Conservation (phyloP, 805 yeast genomes). For the Komagataella kurtzmanii region DNA sequence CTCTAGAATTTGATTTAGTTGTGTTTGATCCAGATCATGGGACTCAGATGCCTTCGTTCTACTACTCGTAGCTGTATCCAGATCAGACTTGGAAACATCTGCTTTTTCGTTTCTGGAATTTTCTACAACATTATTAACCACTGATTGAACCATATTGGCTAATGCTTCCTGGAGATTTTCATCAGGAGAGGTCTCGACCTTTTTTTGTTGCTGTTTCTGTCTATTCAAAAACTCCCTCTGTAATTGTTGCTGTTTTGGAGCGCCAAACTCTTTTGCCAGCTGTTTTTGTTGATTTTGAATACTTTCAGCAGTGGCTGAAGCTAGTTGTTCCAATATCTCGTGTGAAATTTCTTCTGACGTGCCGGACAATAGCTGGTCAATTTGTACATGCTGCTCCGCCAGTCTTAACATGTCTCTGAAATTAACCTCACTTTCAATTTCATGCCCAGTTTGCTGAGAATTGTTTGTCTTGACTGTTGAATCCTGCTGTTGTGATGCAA, state of each 20-base stretch:
- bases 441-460: neutral
- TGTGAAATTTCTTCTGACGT: conserved; percentile 2
- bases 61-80: neutral
- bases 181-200: conserved; percentile 8
- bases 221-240: neutral
- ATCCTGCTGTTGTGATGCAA: neutral
- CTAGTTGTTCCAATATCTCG: conserved; percentile 4
- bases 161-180: conserved; percentile 34
- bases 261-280: neutral
- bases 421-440: neutral
- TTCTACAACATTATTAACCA: conserved; percentile 21
- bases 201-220: conserved; percentile 1
- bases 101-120: conserved; percentile 5
- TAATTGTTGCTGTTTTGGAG: neutral
- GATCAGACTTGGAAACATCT: neutral
- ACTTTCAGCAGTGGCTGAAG: conserved; percentile 1
- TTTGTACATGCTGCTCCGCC: neutral
- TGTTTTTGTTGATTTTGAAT: neutral
- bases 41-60: conserved; percentile 1
- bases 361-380: neutral
- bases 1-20: conserved; percentile 59
- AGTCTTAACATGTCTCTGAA: neutral
- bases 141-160: conserved; percentile 42
- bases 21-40: conserved; percentile 36
- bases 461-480: neutral